Percentiles rank a stretch among this genome's conserved stretches.
Conservation (phyloP, 768 basidiomycete species). For the Podaxis sp. region DNA sequence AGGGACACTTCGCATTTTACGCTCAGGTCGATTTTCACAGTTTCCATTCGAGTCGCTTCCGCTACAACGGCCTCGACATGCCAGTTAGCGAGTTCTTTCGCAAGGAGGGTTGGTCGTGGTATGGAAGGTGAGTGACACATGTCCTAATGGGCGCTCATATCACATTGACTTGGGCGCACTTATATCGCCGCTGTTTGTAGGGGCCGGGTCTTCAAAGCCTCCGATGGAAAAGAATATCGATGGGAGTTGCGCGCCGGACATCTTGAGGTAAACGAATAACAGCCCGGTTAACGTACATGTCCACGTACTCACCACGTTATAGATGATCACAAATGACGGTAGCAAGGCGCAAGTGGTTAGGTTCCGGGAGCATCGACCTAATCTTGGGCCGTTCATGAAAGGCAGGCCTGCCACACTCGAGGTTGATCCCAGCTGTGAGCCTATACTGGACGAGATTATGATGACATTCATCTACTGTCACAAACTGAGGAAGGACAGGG, state of each 20-base stretch:
- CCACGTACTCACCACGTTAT: neutral
- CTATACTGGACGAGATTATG: slow-evolving; percentile 30
- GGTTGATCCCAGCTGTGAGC: slow-evolving; percentile 21
- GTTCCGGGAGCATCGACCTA: slow-evolving; percentile 16
- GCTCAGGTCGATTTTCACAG: slow-evolving; percentile 18
- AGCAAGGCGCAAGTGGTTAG: slow-evolving; percentile 18
- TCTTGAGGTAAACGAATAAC: slow-evolving; percentile 15
- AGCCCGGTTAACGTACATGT: neutral
- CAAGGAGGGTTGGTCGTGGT: slow-evolving; percentile 16
- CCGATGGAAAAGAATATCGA: slow-evolving; percentile 26
- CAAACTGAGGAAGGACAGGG: slow-evolving; percentile 24
- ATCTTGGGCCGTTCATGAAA: slow-evolving; percentile 13
- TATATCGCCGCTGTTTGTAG: neutral
- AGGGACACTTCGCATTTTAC: slow-evolving; percentile 6
- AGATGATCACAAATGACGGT: slow-evolving; percentile 22
- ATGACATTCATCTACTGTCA: slow-evolving; percentile 31
- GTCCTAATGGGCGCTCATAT: neutral
- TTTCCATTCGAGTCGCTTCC: slow-evolving; percentile 13
- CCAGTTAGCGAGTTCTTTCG: slow-evolving; percentile 17
- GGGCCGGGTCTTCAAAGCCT: slow-evolving; percentile 15
- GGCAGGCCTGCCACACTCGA: slow-evolving; percentile 23
- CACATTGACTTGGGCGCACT: neutral
- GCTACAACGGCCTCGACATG: slow-evolving; percentile 7
- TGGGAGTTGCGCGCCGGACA: slow-evolving; percentile 28
- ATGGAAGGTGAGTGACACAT: slow-evolving; percentile 17